Percentiles rank a stretch among this genome's conserved stretches.
Evolutionary conservation across 129 eudicot genomes (phyloP).

Genomic region (Deinandra increscens): DNA sequence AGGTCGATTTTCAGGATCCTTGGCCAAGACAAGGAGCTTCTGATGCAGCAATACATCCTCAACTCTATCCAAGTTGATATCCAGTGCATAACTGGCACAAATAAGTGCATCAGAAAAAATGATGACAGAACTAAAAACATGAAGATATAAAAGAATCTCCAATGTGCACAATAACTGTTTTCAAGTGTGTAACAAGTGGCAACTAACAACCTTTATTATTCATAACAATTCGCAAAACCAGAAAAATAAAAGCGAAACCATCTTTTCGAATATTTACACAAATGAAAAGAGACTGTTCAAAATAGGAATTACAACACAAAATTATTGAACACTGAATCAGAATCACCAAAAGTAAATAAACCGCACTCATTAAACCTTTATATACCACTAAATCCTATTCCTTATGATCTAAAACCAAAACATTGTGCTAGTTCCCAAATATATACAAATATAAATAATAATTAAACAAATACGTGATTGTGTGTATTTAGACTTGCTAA

Average conservation of each 20-base stretch:
- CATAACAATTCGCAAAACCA: background rate
- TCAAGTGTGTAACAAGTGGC: conserved; percentile 10
- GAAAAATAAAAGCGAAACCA: background rate
- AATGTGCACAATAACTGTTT: background rate
- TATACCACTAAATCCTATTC: conserved; percentile 6
- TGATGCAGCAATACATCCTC: conserved; percentile 86
- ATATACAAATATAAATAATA: conserved; percentile 1
- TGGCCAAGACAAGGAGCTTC: conserved; percentile 71
- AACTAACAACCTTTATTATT: background rate
- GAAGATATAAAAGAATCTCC: conserved; percentile 4
- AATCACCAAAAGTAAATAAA: conserved; percentile 18
- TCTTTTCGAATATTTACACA: conserved; percentile 13
- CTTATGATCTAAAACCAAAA: background rate
- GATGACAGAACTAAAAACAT: conserved; percentile 5
- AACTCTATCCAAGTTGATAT: conserved; percentile 77
- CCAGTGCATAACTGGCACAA: conserved; percentile 71
- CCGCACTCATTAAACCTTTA: conserved; percentile 2
- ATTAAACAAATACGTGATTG: background rate
- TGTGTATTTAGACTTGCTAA: conserved; percentile 7
- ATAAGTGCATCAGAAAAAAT: conserved; percentile 19
- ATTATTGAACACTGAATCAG: conserved; percentile 8
- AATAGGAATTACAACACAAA: conserved; percentile 2
- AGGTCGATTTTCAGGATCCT: conserved; percentile 68
- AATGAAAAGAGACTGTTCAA: background rate
- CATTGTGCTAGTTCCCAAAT: conserved; percentile 15